A percentile compares a stretch with the other conserved stretches of the same genome.
Conservation (phyloP, 129 eudicot species). For the Flaveria brownii region DNA sequence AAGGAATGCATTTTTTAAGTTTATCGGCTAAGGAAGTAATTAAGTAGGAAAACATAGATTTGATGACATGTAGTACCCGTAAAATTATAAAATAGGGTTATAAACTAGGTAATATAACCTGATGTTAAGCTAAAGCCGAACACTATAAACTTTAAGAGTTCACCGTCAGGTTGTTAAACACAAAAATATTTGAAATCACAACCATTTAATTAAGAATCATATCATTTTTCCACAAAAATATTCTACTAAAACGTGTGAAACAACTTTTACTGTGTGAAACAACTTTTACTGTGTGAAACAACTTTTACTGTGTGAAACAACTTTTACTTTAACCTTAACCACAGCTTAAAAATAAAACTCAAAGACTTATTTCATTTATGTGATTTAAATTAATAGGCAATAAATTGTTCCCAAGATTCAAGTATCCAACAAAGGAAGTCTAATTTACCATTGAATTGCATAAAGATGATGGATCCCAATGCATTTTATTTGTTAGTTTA, state of each 20-base stretch:
- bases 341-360: neutral
- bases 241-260: neutral
- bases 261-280: constrained; percentile 11
- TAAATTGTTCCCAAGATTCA: constrained; percentile 27
- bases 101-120: too few relatives aligned
- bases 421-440: constrained; percentile 28
- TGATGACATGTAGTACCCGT: too few relatives aligned
- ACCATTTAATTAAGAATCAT: too few relatives aligned
- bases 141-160: too few relatives aligned
- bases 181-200: too few relatives aligned
- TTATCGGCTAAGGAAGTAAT: too few relatives aligned
- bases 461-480: constrained; percentile 30
- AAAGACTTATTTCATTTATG: neutral
- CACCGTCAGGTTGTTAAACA: too few relatives aligned
- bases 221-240: too few relatives aligned
- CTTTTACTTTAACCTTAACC: constrained; percentile 8
- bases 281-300: constrained; percentile 9
- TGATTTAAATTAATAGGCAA: constrained; percentile 22
- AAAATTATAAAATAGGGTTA: too few relatives aligned
- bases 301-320: constrained; percentile 11
- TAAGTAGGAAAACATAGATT: too few relatives aligned
- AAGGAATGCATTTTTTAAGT: too few relatives aligned
- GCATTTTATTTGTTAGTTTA: constrained; percentile 19
- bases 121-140: too few relatives aligned
- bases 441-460: constrained; percentile 23